Evolutionary conservation across 495 filamentous ascomycete genomes (phyloP).

Genomic region (Aspergillus sclerotiicarbonarius): DNA sequence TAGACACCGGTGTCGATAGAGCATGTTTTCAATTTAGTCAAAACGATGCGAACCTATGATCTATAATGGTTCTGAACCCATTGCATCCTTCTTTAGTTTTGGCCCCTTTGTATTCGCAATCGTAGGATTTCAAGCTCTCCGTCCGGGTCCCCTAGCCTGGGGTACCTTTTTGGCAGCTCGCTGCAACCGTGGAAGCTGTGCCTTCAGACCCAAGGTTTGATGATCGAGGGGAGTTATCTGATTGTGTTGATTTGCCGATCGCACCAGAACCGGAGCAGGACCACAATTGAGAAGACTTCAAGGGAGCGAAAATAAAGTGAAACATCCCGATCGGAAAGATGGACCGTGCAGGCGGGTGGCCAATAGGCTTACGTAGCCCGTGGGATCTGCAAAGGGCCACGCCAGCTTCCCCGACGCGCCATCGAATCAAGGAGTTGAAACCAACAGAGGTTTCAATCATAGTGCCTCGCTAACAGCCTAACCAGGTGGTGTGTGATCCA

Average conservation of each 20-base stretch:
- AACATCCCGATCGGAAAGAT: slow-evolving; percentile 2
- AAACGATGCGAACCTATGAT: background rate
- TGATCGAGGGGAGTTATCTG: background rate
- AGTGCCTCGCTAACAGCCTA: background rate
- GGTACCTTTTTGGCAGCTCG: no score
- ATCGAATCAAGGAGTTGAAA: background rate
- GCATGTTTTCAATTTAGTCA: background rate
- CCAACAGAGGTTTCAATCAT: background rate
- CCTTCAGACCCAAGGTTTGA: background rate
- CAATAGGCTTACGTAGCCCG: background rate
- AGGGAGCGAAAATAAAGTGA: slow-evolving; percentile 4
- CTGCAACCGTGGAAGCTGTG: no score
- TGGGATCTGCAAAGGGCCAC: slow-evolving; percentile 2
- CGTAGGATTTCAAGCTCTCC: background rate
- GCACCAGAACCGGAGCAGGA: background rate
- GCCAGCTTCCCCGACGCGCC: background rate
- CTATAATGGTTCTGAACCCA: background rate
- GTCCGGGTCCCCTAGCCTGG: background rate
- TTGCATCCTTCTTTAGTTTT: background rate
- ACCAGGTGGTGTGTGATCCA: background rate
- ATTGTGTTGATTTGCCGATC: background rate
- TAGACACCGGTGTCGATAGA: background rate
- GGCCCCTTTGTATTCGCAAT: background rate
- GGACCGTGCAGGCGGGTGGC: background rate
- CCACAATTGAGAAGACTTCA: background rate